Base-by-base conservation (phyloP, 495 filamentous ascomycete genomes). In the Penicillium cataractarum region DNA sequence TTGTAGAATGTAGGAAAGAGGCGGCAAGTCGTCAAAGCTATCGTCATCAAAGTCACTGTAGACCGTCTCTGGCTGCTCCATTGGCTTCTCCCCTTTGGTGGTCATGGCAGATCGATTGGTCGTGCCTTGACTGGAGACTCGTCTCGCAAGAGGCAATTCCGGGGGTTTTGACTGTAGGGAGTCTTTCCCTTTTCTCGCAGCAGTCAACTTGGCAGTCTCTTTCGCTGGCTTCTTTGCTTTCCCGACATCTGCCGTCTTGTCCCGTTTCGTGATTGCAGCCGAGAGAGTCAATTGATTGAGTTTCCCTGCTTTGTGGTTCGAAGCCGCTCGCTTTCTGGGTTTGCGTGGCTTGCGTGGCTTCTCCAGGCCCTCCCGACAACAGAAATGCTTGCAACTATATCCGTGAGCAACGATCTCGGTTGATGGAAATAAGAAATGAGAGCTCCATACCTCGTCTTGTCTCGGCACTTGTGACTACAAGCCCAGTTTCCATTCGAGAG, bases 341-440 rank as follows among this genome's bases (percentile, higher is more conserved):
- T 88, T 92, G 7, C 89, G 87, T 32, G 86, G 89, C 58, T 90
- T 96, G 32, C 89, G 87, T 33, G 86, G 89, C 57, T 90, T 96
- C 33, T 93, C 89, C 6, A 95, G 68, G 2, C 94, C 94, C 50
- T 96, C 91, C n/a, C 85, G 86, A 71, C 95, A 99, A 67, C 95
- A 99, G 37, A 86, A 74, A 67, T 99, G 95, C 67, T 89, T 91
- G 75, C 89, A 92, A 42, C 86, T 88, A 57, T 1, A n/a, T 19
- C n/a, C 0, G 4, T 73, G 17, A 70, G 65, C 35, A 2, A 50
- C 17, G 17, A 31, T 24, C 7, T 6, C 15, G 67, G 75, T 62
- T 79, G 9, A 81, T 21, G 55, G 65, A 33, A 70, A 80, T n/a
- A n/a, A n/a, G n/a, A n/a, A n/a, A n/a, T n/a, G 3, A 17, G 9